A percentile compares a stretch with the other conserved stretches of the same genome.
Evolutionary conservation across 495 filamentous ascomycete genomes (phyloP).

Genomic region (Penicillium nucicola): DNA sequence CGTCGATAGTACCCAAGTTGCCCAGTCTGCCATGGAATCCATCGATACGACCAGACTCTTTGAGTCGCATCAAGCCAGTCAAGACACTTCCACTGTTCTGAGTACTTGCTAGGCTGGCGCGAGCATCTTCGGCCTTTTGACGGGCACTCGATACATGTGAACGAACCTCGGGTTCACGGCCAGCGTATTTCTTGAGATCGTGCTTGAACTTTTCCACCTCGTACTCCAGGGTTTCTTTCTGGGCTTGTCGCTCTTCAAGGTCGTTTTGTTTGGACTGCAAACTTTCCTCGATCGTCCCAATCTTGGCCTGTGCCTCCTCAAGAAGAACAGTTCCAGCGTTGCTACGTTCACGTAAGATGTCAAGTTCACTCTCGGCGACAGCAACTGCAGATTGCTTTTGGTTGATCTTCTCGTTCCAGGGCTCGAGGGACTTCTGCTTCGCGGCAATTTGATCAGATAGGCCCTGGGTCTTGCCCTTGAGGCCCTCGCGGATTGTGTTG

Average conservation of each 20-base stretch:
- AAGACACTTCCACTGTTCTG: constrained; percentile 93
- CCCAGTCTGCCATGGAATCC: constrained; percentile 95
- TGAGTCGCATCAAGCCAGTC: constrained; percentile 86
- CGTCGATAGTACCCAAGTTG: constrained; percentile 92
- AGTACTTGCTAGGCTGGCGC: constrained; percentile 79
- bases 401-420: constrained; percentile 96
- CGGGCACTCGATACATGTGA: constrained; percentile 80
- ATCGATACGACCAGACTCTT: constrained; percentile 92
- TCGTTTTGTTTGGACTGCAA: constrained; percentile 68
- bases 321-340: constrained; percentile 81
- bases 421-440: constrained; percentile 93
- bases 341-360: constrained; percentile 82
- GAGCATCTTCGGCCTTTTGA: constrained; percentile 93
- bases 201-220: constrained; percentile 66
- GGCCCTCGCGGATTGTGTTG: constrained; percentile 68
- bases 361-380: constrained; percentile 88
- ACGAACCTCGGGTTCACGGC: constrained; percentile 77
- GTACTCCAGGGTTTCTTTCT: constrained; percentile 69
- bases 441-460: constrained; percentile 87
- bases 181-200: constrained; percentile 65
- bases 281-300: constrained; percentile 65
- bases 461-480: constrained; percentile 93
- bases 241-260: constrained; percentile 68
- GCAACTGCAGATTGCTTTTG: constrained; percentile 90
- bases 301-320: constrained; percentile 79